phyloP scores from a whole-genome alignment of 768 basidiomycete species.

The Rhizopogon vulgaris region DNA sequence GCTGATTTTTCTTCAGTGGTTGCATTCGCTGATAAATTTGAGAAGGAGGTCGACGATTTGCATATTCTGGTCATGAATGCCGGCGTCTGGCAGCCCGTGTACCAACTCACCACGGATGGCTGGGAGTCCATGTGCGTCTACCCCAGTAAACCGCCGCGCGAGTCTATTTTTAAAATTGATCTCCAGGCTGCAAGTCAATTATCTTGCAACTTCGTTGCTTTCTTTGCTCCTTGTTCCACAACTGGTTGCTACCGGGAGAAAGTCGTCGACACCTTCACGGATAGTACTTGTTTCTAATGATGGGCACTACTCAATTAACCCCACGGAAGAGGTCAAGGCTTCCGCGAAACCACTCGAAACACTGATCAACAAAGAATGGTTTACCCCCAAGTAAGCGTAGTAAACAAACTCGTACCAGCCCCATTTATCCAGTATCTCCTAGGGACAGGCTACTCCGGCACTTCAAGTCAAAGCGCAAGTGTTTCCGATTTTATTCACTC shows the following conservation, averaged over 20 bases:
- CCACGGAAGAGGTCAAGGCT: constrained; percentile 15
- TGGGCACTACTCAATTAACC: constrained; percentile 12
- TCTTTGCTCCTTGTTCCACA: constrained; percentile 27
- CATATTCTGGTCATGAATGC: constrained; percentile 45
- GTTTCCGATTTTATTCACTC: neutral
- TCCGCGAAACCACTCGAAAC: constrained; percentile 18
- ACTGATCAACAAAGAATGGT: constrained; percentile 17
- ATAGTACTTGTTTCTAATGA: constrained; percentile 28
- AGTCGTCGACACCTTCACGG: constrained; percentile 15
- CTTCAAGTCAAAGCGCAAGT: constrained; percentile 20
- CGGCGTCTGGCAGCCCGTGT: constrained; percentile 11
- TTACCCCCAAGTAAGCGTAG: constrained; percentile 12
- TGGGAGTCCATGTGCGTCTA: constrained; percentile 39
- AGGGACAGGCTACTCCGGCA: constrained; percentile 20
- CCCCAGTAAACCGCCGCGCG: neutral
- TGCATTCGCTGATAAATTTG: constrained; percentile 28
- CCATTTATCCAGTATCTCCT: neutral
- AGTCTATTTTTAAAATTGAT: neutral
- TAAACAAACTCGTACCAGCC: neutral
- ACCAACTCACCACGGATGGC: constrained; percentile 31
- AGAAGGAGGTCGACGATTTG: constrained; percentile 17
- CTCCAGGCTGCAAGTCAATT: constrained; percentile 30
- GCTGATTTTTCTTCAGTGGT: constrained; percentile 34
- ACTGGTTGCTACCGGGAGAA: constrained; percentile 19
- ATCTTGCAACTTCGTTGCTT: constrained; percentile 26